Base-by-base conservation (phyloP, 2,329 filamentous ascomycete genomes). In the Coniosporium tulheliwenetii region DNA sequence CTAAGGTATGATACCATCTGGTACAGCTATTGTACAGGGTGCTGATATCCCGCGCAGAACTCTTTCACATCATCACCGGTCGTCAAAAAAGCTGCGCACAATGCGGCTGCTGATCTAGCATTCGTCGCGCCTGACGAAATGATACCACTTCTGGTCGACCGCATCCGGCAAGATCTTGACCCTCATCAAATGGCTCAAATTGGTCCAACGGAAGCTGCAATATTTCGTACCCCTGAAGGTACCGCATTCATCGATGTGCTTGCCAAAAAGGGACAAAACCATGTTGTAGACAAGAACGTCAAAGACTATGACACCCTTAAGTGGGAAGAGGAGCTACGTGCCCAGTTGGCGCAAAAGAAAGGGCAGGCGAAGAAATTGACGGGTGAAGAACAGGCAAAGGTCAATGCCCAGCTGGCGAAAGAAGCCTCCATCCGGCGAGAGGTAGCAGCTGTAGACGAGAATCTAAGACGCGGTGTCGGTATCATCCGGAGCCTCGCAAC, bases 241-340 rank as follows among this genome's bases (percentile, higher is more conserved):
- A 87, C 81, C 1, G 73, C 79, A 10, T 96, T 93, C 51, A 71
- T 98, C 14, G 91, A 98, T 60, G 84, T 96, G 0, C 70, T 98
- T 5, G 84, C 81, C 30, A 87, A 85, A 55, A 93, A 93, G 56
- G 67, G 77, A 1, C 75, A 77, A 43, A 75, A 75, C 45, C 66
- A 70, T 32, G 64, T 81, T 2, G 77, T 85, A 2, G 81, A 86
- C 61, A 96, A 94, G 63, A 94, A 85, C 52, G 80, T 77, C 38
- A 95, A 93, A 58, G 91, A 96, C 56, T 94, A 95, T 52, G 85
- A 98, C 51, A 93, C 85, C 1, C 62, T 95, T 34, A 95, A 94
- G 60, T 98, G 93, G 91, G 91, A 98, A 60, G 82, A 89, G 57
- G 91, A 98, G 47, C 70, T 98, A 7, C 73, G 87, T 43, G 72